Evolutionary conservation across 2,329 filamentous ascomycete genomes (phyloP), one percentile per base, ranked within the genome.

Genomic region (Fusarium nurragi): DNA sequence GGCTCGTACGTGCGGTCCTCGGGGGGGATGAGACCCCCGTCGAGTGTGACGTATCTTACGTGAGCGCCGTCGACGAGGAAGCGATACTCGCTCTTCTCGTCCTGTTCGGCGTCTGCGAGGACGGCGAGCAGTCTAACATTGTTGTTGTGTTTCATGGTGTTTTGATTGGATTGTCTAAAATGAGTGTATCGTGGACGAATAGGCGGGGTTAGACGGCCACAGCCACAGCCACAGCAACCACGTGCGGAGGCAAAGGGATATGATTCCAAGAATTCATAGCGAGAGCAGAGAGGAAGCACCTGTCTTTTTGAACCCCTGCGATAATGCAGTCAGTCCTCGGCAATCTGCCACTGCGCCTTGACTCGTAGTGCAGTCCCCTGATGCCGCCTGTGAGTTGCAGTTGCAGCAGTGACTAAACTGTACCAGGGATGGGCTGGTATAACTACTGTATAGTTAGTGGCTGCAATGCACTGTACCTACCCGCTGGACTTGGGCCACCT

Each of bases 41-140:
- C 76, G 25, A 81, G 71, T 13, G 73, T 77, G 28, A 81, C 66
- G 58, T 81, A 80, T 68, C 79, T 80, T 69, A 81, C 70, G 49
- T 73, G 54, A 21, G 71, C 71, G 22, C 63, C 66, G 56, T 77
- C 70, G 28, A 79, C 71, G 3, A 80, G 71, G 46, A 79, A 71
- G 41, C 79, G 76, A 51, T 77, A 78, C 44, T 79, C 73, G 68
- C 76, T 75, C 39, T 69, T 69, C 36, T 62, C 63, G 19, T 54
- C 57, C 9, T 69, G 65, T n/a, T 73, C 65, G 6, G 59, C 28
- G 47, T 75, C 73, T n/a, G 66, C 64, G 19, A 72, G 62, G 25
- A 60, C 58, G 11, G 71, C 66, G 26, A 74, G 64, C 21, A 75
- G 64, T 39, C 60, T 58, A 41, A 73, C 67, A 48, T 73, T 69